A percentile compares a stretch with the other conserved stretches of the same genome.
Conservation (phyloP, 2,329 filamentous ascomycete genomes). For the Fusarium sp. region DNA sequence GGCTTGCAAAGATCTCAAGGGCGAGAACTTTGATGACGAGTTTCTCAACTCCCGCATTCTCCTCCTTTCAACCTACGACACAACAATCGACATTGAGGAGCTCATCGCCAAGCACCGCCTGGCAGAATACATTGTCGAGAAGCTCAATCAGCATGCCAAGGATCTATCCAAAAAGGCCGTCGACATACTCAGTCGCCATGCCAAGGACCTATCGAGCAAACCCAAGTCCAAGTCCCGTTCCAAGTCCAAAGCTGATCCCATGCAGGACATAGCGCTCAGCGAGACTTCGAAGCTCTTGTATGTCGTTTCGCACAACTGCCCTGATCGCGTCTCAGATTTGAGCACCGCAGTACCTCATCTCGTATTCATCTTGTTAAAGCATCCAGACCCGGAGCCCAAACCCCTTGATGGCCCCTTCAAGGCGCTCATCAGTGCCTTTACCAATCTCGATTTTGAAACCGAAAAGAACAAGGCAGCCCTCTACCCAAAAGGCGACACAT, state of each 20-base stretch:
- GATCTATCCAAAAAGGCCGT: conserved; percentile 44
- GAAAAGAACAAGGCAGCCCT: conserved; percentile 66
- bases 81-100: conserved; percentile 61
- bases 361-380: conserved; percentile 74
- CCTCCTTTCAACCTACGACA: conserved; percentile 61
- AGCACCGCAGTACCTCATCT: conserved; percentile 76
- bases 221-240: conserved; percentile 10
- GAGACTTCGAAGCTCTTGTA: conserved; percentile 91
- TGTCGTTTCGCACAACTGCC: conserved; percentile 84
- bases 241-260: conserved; percentile 59
- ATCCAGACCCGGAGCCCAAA: conserved; percentile 66
- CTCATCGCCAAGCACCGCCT: conserved; percentile 57
- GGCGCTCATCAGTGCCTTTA: conserved; percentile 80
- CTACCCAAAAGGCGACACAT: conserved; percentile 73
- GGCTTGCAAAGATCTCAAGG: conserved; percentile 78
- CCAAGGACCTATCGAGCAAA: background rate
- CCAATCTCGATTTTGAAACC: conserved; percentile 78
- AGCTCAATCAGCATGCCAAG: conserved; percentile 77
- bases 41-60: conserved; percentile 72
- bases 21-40: conserved; percentile 83
- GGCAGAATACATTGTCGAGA: conserved; percentile 72
- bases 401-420: conserved; percentile 80
- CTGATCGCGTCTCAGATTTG: conserved; percentile 71
- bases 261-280: conserved; percentile 82
- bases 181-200: background rate